Evolutionary conservation across 768 basidiomycete genomes (phyloP).

Genomic region (Lentinula sp.): DNA sequence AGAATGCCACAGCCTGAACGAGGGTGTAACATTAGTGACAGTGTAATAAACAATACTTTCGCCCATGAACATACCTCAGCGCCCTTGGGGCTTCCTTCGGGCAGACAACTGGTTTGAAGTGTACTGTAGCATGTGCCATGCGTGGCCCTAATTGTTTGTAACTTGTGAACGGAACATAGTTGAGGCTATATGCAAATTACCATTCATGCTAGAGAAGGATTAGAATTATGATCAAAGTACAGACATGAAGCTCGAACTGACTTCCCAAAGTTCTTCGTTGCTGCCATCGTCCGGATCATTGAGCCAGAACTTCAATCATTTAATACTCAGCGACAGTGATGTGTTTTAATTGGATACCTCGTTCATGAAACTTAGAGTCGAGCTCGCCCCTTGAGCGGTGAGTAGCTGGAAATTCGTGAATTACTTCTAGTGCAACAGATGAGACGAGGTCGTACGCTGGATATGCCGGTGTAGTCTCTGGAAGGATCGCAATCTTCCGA

Average conservation of each 20-base stretch:
- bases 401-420: constrained; percentile 37
- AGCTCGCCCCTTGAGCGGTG: constrained; percentile 45
- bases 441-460: constrained; percentile 21
- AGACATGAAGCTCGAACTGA: constrained; percentile 18
- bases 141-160: constrained; percentile 17
- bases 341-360: constrained; percentile 16
- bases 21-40: background rate
- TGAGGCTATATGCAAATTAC: constrained; percentile 15
- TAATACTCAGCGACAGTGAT: too few relatives aligned
- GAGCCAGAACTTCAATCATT: constrained; percentile 45
- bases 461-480: constrained; percentile 39
- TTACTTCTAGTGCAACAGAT: background rate
- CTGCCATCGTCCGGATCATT: constrained; percentile 41
- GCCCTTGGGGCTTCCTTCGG: constrained; percentile 50
- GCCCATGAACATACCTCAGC: constrained; percentile 40
- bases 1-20: constrained; percentile 60
- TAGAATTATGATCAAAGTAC: background rate
- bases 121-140: constrained; percentile 67
- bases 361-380: constrained; percentile 56
- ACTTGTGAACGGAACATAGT: background rate
- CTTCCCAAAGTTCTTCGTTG: constrained; percentile 67
- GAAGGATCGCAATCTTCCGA: constrained; percentile 36
- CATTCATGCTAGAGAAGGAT: constrained; percentile 55
- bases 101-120: constrained; percentile 51
- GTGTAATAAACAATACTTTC: background rate